A percentile compares a stretch with the other conserved stretches of the same genome.
These are phyloP conservation scores for Trichoderma pleuroti DNA, from an alignment of 2,329 filamentous ascomycete species.

Conservation along the genomic window DNA sequence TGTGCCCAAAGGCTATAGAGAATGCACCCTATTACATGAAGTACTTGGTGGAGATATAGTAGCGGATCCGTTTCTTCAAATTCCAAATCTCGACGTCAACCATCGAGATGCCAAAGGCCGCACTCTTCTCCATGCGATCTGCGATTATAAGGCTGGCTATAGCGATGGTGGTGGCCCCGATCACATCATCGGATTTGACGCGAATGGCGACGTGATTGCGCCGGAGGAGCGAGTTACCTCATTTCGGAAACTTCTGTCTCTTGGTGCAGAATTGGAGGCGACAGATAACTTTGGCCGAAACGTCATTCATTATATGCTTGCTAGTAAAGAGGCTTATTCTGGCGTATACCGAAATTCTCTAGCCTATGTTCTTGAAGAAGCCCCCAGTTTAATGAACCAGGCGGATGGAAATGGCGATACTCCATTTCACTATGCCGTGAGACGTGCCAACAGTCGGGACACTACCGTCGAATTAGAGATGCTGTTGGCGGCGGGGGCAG, in stretches of 20 bases:
- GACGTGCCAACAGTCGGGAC: not conserved
- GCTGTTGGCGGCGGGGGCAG: conserved; percentile 25
- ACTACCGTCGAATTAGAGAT: not conserved
- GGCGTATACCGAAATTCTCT: not conserved
- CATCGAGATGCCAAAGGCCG: conserved; percentile 26
- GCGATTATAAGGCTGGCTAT: conserved; percentile 10
- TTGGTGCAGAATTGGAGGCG: conserved; percentile 27
- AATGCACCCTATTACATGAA: conserved; percentile 25
- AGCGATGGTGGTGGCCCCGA: conserved; percentile 19
- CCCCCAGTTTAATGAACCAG: conserved; percentile 21
- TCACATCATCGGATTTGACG: not conserved
- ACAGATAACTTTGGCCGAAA: conserved; percentile 25
- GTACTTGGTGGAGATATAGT: conserved; percentile 17
- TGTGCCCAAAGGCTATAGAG: conserved; percentile 3
- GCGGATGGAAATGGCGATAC: conserved; percentile 26
- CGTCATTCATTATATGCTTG: conserved; percentile 25
- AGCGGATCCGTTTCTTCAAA: conserved; percentile 22
- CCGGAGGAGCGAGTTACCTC: not conserved
- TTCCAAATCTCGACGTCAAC: conserved; percentile 25
- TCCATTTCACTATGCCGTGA: conserved; percentile 25
- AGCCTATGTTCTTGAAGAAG: not conserved
- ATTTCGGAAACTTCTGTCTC: conserved; percentile 23
- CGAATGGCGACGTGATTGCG: not conserved
- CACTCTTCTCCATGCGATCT: conserved; percentile 28
- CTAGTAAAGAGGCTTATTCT: not conserved